Base-by-base conservation (phyloP, 2,329 filamentous ascomycete species). In the Cytospora piceae region DNA sequence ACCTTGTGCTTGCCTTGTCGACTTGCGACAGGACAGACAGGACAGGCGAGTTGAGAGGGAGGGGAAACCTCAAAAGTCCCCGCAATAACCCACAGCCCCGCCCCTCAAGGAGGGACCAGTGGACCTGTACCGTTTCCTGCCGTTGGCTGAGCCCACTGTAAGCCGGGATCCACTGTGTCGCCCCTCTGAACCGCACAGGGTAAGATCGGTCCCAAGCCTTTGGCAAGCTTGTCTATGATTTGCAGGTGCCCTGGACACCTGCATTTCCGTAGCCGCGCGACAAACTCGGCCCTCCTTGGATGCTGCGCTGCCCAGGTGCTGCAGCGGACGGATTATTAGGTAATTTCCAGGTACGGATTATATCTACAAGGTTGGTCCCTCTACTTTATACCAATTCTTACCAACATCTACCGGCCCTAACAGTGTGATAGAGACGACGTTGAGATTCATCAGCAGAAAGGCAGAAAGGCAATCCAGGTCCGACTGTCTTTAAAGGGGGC, bases 191-290 rank as follows among this genome's bases (percentile, higher is more conserved):
- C 52, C 61, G 53, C 46, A 49, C 46, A 49, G 46, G 61, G 34
- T 55, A 57, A 63, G 60, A 53, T 55, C 56, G 54, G 64, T 34
- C 59, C 60, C 54, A 63, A 56, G 56, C 52, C 56, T 60, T 49
- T 60, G 56, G 56, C 62, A 24, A 59, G 34, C 60, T 20, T 42
- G 24, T 29, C 24, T n/a, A 31, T 66, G 64, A 66, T 68, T 65
- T 67, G 63, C 63, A 49, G 59, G 31, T 42, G 53, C 34, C 29
- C 59, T 39, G 53, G 31, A 24, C 46, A 39, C 37, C 46, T 58
- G 46, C 59, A 55, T 3, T 39, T 20, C 29, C 57, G 60, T 63
- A 63, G 54, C 60, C 60, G 66, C 66, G 65, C 65, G 65, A 67
- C 65, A 67, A 56, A 22, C 27, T 46, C 24, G 17, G 22, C 46